Evolutionary conservation across 1,284 basidiomycete genomes (phyloP).

Genomic region (Ganoderma boninense): DNA sequence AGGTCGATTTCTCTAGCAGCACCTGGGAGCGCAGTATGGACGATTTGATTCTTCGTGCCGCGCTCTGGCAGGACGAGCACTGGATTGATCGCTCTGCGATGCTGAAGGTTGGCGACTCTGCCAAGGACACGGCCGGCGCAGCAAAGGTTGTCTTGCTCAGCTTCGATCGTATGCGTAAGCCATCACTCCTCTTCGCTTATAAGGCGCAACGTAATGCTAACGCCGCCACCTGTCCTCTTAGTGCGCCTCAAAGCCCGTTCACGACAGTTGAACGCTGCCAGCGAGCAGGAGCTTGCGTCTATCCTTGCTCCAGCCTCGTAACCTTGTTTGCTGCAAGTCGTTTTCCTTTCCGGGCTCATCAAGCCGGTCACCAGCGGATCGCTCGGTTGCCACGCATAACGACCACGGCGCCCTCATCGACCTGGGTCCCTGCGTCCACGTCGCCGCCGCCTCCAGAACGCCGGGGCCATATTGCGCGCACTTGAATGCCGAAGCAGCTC

Average conservation of each 20-base stretch:
- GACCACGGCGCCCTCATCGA: background rate
- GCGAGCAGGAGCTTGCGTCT: constrained; percentile 75
- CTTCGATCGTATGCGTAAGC: constrained; percentile 90
- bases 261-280: constrained; percentile 79
- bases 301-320: constrained; percentile 56
- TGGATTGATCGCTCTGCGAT: constrained; percentile 87
- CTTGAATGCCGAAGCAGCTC: background rate
- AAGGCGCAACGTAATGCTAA: constrained; percentile 1
- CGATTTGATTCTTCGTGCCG: constrained; percentile 92
- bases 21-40: constrained; percentile 87
- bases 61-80: constrained; percentile 92
- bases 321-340: background rate
- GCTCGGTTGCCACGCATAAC: background rate
- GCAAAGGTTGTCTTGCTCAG: constrained; percentile 90
- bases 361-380: background rate
- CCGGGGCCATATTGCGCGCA: background rate
- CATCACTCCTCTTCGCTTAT: constrained; percentile 15
- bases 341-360: background rate
- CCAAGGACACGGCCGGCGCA: constrained; percentile 52
- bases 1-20: constrained; percentile 74
- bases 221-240: constrained; percentile 39
- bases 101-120: constrained; percentile 54
- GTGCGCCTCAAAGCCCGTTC: constrained; percentile 88
- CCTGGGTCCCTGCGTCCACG: background rate
- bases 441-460: background rate